Evolutionary conservation across 2,329 filamentous ascomycete genomes (phyloP), one percentile per base, ranked within the genome.

Genomic region (Botryotinia narcissicola): DNA sequence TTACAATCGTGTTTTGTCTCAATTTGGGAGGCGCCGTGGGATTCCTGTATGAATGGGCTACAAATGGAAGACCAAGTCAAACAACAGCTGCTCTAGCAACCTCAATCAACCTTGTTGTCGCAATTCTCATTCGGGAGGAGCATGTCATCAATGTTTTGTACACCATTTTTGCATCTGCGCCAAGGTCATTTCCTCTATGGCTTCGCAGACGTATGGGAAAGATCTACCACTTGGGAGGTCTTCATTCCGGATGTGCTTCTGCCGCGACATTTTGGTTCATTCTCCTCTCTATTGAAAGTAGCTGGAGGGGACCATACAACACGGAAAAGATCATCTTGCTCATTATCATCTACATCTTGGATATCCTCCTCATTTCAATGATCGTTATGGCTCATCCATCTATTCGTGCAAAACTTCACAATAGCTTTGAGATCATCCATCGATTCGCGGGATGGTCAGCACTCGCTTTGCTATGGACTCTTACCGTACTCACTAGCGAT

Each of bases 391-490:
- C 92, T 2, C 87, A 91, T 80, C 92, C 92, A 4, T 80, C 81
- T 16, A 85, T 94, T 76, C 89, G 92, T 35, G 84, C 85, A 76
- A 86, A 84, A 64, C 84, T 86, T 75, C 92, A 94, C 83, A 87
- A 94, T 81, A 81, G 86, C 73, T 94, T 93, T 79, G 92, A 94
- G 82, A 82, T 88, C 66, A 87, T 87, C 64, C 92, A 94, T 82
- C 90, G 92, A 66, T 94, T 92, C 80, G 87, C 87, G 8, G 92
- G 91, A n/a, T 94, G 92, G 92, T 84, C 86, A 18, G 85, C 88
- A 16, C 84, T 94, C 9, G 84, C 82, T 2, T 82, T 93, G 46
- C 90, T 94, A 79, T 92, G 92, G 87, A 85, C 83, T 0, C 87
- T 92, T 74, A 85, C 87, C 14, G 79, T 92, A 60, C 82, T 92